A percentile compares a stretch with the other conserved stretches of the same genome.
Conservation (phyloP, 2,329 filamentous ascomycete species). For the Aspergillus sp. region DNA sequence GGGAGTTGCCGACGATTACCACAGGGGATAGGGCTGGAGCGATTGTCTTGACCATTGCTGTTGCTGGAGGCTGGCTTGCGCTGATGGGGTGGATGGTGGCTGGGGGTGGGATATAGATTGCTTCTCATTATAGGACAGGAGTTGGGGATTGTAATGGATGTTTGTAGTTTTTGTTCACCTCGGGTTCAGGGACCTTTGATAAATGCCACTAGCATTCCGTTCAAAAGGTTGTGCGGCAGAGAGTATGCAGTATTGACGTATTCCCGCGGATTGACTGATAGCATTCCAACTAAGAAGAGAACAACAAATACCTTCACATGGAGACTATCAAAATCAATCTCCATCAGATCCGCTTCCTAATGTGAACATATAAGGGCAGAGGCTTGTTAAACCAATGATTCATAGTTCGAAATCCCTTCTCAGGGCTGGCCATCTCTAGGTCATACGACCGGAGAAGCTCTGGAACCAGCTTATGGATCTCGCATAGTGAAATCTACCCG, state of each 20-base stretch:
- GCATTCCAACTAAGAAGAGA: too few species aligned
- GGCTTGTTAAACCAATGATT: conserved; percentile 4
- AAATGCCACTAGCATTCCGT: too few species aligned
- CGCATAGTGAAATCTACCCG: background rate
- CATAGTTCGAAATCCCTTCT: background rate
- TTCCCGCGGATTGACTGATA: too few species aligned
- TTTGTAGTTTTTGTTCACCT: background rate
- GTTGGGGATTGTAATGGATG: background rate
- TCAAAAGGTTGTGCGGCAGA: too few species aligned
- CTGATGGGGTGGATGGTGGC: conserved; percentile 39
- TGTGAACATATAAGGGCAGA: background rate
- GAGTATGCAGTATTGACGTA: too few species aligned
- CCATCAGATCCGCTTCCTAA: too few species aligned
- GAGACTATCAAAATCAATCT: too few species aligned
- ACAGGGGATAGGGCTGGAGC: conserved; percentile 46
- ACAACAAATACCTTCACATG: too few species aligned
- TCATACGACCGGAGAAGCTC: background rate
- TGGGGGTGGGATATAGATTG: conserved; percentile 13
- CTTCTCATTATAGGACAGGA: background rate
- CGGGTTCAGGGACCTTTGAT: too few species aligned
- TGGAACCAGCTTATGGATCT: background rate
- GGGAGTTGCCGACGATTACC: conserved; percentile 24
- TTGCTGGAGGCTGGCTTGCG: conserved; percentile 34
- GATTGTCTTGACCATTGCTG: conserved; percentile 41
- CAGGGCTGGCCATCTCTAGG: background rate